Conservation (phyloP, 192 early-diverging fungal species). For the Backusella macrospora region DNA sequence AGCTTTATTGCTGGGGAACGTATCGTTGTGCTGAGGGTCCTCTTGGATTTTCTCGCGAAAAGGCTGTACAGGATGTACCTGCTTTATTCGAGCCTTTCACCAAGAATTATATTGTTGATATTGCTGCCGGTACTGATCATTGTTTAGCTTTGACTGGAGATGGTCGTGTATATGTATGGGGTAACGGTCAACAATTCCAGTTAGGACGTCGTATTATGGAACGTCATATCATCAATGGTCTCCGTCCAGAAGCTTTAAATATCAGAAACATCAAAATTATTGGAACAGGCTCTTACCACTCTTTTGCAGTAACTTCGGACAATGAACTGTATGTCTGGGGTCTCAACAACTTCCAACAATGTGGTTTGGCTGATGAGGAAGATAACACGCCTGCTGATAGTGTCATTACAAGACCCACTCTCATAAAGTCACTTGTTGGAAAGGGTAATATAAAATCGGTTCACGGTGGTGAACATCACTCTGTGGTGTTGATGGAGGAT, state of each 20-base stretch:
- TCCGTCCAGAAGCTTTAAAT: slow-evolving; percentile 57
- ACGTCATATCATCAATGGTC: slow-evolving; percentile 69
- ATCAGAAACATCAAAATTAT: slow-evolving; percentile 62
- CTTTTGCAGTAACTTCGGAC: slow-evolving; percentile 73
- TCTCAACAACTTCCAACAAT: slow-evolving; percentile 90
- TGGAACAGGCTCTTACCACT: slow-evolving; percentile 83
- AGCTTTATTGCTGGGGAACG: slow-evolving; percentile 89
- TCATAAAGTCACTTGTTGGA: slow-evolving; percentile 52
- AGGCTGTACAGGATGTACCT: slow-evolving; percentile 65
- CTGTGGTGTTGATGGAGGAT: slow-evolving; percentile 72
- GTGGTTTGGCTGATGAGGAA: slow-evolving; percentile 57
- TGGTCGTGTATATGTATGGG: slow-evolving; percentile 88
- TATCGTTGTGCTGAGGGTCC: slow-evolving; percentile 80
- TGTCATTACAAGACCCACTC: slow-evolving; percentile 58
- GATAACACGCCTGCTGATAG: slow-evolving; percentile 40
- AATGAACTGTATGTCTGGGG: slow-evolving; percentile 81
- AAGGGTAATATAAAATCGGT: slow-evolving; percentile 55
- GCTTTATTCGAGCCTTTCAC: slow-evolving; percentile 58
- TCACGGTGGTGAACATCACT: slow-evolving; percentile 87
- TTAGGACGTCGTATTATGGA: slow-evolving; percentile 81
- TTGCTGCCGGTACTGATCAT: slow-evolving; percentile 87
- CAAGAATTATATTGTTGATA: slow-evolving; percentile 66
- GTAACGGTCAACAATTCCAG: slow-evolving; percentile 86
- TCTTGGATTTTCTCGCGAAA: slow-evolving; percentile 76
- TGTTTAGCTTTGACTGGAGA: slow-evolving; percentile 71